Base-by-base conservation (phyloP, 306 rosid genomes). In the Crotalaria pallida region DNA sequence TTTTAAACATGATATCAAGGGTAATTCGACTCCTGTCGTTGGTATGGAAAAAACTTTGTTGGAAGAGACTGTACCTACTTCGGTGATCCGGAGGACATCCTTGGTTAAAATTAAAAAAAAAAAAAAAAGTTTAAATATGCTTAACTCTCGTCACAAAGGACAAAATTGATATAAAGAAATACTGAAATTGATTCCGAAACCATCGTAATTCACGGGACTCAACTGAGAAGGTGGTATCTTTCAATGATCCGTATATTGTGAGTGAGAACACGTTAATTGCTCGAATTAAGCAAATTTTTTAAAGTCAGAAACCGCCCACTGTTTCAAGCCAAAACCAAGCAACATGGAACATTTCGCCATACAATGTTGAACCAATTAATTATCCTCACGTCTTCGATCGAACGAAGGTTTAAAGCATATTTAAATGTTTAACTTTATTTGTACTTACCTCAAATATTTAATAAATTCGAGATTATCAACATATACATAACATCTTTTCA, bases 261-360 rank as follows among this genome's bases (percentile, higher is more conserved):
- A 22, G 62, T 58, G 55, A n/a, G 73, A 48, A 56, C 10, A 47
- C 50, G 41, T 71, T 60, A 66, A 53, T 0, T 2, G 12, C 65
- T 27, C 15, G 22, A 50, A 49, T 10, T 45, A 31, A 69, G 11
- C 6, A 51, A 53, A 58, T 8, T 77, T 40, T 61, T 74, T 41
- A 77, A 74, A 62, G 41, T 18, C 7, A 1, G 17, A 79, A 48
- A 62, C 80, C 64, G 83, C 87, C 85, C 87, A 78, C 69, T 22
- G 87, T 78, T 86, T 86, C 65, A 65, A 29, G 60, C 73, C 65
- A 67, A 82, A 83, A 83, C 85, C 85, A 77, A 79, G 61, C 52
- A 13, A 2, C 26, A 31, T 31, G 55, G 64, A 27, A 49, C 3
- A 33, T 34, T 33, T 65, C 53, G 66, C 51, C 75, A 71, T 44